Evolutionary conservation across 441 rosid species (phyloP).

Genomic region (Euphorbia corollata): DNA sequence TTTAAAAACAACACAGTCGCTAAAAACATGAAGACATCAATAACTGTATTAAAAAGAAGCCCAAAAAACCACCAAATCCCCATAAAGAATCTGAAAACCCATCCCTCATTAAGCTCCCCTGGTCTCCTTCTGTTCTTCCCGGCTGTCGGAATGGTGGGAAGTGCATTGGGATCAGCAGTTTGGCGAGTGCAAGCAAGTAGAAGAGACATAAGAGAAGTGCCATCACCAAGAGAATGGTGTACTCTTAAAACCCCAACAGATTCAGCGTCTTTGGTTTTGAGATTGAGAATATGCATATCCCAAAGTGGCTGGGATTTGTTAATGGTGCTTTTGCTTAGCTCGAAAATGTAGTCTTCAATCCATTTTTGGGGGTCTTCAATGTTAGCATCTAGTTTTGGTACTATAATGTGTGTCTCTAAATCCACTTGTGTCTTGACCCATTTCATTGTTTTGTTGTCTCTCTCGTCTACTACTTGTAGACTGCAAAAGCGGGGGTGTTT

Average conservation of each 20-base stretch:
- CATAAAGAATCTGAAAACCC: not conserved
- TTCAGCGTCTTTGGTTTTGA: slow-evolving; percentile 28
- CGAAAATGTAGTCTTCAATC: slow-evolving; percentile 31
- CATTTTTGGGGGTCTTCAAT: slow-evolving; percentile 24
- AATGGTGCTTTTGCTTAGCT: slow-evolving; percentile 30
- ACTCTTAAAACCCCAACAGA: slow-evolving; percentile 30
- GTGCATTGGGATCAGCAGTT: slow-evolving; percentile 17
- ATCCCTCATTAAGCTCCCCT: not conserved
- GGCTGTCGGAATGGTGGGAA: slow-evolving; percentile 15
- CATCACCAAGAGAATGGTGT: slow-evolving; percentile 46
- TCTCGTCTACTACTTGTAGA: slow-evolving; percentile 13
- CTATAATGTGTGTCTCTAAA: slow-evolving; percentile 29
- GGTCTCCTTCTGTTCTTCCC: not conserved
- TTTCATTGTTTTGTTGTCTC: slow-evolving; percentile 17
- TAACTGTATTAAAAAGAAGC: slow-evolving; percentile 16
- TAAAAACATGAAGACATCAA: slow-evolving; percentile 18
- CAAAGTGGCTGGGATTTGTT: slow-evolving; percentile 34
- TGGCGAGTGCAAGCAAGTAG: slow-evolving; percentile 24
- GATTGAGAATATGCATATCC: slow-evolving; percentile 40
- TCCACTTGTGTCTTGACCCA: slow-evolving; percentile 24
- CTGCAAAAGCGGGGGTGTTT: slow-evolving; percentile 41
- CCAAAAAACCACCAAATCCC: slow-evolving; percentile 2
- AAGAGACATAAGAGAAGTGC: slow-evolving; percentile 37
- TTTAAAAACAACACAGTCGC: slow-evolving; percentile 22
- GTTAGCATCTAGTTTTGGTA: slow-evolving; percentile 24